Percentiles rank a stretch among this genome's conserved stretches.
Conservation (phyloP, 1,284 basidiomycete genomes). For the Ustilago esculenta region DNA sequence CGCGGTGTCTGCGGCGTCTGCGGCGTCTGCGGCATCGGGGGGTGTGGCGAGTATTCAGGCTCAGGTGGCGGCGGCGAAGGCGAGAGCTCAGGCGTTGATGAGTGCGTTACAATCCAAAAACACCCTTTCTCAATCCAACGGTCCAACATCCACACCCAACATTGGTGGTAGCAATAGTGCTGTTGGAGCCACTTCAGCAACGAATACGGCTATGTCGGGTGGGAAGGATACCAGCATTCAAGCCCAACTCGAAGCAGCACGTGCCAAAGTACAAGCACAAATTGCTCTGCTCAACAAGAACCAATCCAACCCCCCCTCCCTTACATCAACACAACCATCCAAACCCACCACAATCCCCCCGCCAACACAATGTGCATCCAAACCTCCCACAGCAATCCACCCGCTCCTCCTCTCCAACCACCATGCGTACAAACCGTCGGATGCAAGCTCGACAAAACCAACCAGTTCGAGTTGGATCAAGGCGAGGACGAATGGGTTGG, state of each 20-base stretch:
- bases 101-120: conserved; percentile 33
- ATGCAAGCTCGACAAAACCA: too few species aligned
- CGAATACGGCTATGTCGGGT: background rate
- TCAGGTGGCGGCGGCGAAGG: conserved; percentile 53
- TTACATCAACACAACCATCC: background rate
- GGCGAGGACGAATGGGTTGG: conserved; percentile 2
- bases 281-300: conserved; percentile 29
- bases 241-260: conserved; percentile 53
- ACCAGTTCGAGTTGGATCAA: conserved; percentile 14
- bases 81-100: conserved; percentile 45
- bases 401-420: conserved; percentile 48
- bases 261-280: conserved; percentile 46
- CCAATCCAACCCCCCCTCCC: conserved; percentile 2
- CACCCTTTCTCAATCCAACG: too few species aligned
- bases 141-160: too few species aligned
- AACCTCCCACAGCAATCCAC: conserved; percentile 55
- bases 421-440: conserved; percentile 14
- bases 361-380: conserved; percentile 3
- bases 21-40: too few species aligned
- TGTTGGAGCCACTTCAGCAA: background rate
- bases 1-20: too few species aligned
- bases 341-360: conserved; percentile 1
- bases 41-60: conserved; percentile 36
- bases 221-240: conserved; percentile 24
- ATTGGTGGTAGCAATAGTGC: background rate